Conservation (phyloP, 2,329 filamentous ascomycete species). For the Ophiostoma ips region DNA sequence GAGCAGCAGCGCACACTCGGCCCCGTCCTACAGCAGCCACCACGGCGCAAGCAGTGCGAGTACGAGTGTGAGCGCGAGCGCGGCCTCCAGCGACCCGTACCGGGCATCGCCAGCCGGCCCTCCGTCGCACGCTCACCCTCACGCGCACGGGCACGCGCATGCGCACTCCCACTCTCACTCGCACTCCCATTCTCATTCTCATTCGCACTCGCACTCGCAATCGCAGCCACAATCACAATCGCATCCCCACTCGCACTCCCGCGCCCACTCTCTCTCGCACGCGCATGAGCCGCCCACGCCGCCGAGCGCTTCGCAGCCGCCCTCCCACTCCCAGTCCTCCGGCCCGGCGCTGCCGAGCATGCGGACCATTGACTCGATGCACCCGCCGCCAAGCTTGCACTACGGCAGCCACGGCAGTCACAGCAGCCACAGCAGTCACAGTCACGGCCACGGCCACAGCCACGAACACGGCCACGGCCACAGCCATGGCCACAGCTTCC, state of each 20-base stretch:
- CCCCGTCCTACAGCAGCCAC: not conserved
- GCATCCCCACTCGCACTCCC: not conserved
- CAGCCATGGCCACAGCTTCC: not conserved
- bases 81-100: slow-evolving; percentile 13
- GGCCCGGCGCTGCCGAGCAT: slow-evolving; percentile 17
- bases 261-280: not conserved
- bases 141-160: not conserved
- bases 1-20: not conserved
- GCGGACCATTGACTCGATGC: slow-evolving; percentile 15
- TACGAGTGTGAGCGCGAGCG: not conserved
- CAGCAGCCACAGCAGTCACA: slow-evolving; percentile 4
- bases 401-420: slow-evolving; percentile 7
- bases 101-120: slow-evolving; percentile 10
- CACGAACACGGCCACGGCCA: not conserved
- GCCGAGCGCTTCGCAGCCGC: not conserved
- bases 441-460: slow-evolving; percentile 1
- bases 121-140: slow-evolving; percentile 1
- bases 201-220: not conserved
- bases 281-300: not conserved
- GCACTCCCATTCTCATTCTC: not conserved
- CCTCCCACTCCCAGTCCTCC: not conserved
- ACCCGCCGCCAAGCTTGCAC: slow-evolving; percentile 9
- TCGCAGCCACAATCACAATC: not conserved
- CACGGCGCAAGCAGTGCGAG: not conserved
- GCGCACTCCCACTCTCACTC: not conserved